A percentile compares a stretch with the other conserved stretches of the same genome.
Evolutionary conservation across 2,329 filamentous ascomycete species (phyloP).

Genomic region (Fusarium sacchari): DNA sequence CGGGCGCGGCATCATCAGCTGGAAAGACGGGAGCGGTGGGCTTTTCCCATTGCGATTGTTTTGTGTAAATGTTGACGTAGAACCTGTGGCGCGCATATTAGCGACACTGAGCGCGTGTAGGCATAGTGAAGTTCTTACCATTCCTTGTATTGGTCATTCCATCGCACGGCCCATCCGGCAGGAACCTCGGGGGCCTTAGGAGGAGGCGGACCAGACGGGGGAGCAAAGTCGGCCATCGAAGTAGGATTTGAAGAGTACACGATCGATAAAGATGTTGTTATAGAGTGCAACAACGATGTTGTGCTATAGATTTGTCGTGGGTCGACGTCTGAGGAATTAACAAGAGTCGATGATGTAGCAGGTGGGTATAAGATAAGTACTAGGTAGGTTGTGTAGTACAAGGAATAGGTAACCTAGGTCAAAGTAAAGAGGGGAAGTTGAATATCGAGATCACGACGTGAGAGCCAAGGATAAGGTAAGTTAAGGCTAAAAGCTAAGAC

Average conservation of each 20-base stretch:
- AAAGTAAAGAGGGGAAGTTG: slow-evolving; percentile 13
- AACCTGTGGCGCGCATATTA: slow-evolving; percentile 66
- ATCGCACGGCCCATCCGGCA: slow-evolving; percentile 82
- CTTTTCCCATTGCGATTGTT: slow-evolving; percentile 90
- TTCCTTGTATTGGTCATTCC: slow-evolving; percentile 89
- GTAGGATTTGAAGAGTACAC: not conserved
- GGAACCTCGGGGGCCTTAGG: slow-evolving; percentile 70
- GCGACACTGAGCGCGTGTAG: not conserved
- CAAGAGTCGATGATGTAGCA: slow-evolving; percentile 32
- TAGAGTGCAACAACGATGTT: not conserved
- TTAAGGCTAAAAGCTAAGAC: not conserved
- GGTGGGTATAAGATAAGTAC: not conserved
- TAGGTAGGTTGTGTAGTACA: not conserved
- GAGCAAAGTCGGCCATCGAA: slow-evolving; percentile 64
- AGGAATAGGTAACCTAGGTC: not conserved
- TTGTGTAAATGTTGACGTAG: slow-evolving; percentile 89
- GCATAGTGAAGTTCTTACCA: slow-evolving; percentile 62
- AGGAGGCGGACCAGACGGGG: slow-evolving; percentile 65
- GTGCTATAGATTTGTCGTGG: not conserved
- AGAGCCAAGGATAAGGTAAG: not conserved
- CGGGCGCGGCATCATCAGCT: slow-evolving; percentile 54
- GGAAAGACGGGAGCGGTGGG: slow-evolving; percentile 75
- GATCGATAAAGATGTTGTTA: not conserved
- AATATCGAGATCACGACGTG: not conserved
- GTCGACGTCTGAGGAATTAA: not conserved